Evolutionary conservation across 177 flowering plant genomes (phyloP).

Genomic region (Vitis hybrid): DNA sequence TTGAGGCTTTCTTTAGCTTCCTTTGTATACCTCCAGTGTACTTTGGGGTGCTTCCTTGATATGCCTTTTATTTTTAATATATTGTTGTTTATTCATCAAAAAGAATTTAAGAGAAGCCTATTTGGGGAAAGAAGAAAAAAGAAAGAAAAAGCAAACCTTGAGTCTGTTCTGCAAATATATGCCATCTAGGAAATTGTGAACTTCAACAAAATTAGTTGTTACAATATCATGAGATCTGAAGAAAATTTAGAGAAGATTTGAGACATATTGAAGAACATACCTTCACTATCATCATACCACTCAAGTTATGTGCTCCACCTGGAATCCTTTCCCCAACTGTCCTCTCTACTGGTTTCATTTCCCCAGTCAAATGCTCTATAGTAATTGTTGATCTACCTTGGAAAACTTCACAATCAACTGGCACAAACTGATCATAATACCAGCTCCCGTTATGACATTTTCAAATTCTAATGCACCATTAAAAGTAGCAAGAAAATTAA

Average conservation of each 20-base stretch:
- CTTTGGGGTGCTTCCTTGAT: no score
- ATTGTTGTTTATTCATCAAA: no score
- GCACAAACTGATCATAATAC: slow-evolving; percentile 69
- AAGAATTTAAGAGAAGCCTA: neutral
- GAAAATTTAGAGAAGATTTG: no score
- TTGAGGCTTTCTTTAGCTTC: no score
- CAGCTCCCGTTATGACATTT: slow-evolving; percentile 16
- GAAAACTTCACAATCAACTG: slow-evolving; percentile 89
- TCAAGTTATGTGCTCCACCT: slow-evolving; percentile 96
- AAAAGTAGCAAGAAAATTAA: neutral
- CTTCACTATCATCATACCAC: slow-evolving; percentile 95
- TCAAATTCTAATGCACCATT: neutral
- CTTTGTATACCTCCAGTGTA: no score
- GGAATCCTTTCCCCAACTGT: slow-evolving; percentile 87
- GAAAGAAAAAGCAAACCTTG: no score
- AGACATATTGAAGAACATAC: slow-evolving; percentile 30
- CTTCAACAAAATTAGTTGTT: no score
- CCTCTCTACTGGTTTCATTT: slow-evolving; percentile 85
- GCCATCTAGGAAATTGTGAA: no score
- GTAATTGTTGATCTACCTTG: slow-evolving; percentile 95
- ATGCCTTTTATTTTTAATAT: no score
- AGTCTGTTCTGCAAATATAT: no score
- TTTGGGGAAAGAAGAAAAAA: no score
- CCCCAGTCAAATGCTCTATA: slow-evolving; percentile 94
- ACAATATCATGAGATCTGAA: no score